Base-by-base conservation (phyloP, 345 rosid genomes). In the Bruguiera gymnorhiza region DNA sequence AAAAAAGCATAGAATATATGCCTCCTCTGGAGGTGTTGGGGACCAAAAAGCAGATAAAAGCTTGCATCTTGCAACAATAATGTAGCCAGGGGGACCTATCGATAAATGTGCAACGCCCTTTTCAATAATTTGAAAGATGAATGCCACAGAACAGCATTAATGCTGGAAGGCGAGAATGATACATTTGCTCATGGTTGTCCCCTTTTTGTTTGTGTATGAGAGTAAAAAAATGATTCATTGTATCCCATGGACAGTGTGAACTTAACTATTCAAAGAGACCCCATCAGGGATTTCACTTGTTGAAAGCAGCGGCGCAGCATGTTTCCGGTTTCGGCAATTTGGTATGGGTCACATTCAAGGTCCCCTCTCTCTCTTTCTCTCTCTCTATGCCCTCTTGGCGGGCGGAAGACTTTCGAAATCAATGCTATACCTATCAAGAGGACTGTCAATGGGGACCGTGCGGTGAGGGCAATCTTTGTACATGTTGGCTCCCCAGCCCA, bases 401-500 rank as follows among this genome's bases (percentile, higher is more conserved):
- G 60, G 62, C 58, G 68, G 70, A 66, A 46, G 43, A 18, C 63
- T 62, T 70, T 72, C 83, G 68, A 69, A 63, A 72, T 66, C 66
- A 57, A 8, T 58, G 19, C 51, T 76, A 20, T 70, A 37, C 73
- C 65, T 62, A n/a, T 27, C 29, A 31, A 23, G 27, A 39, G 26
- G 51, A 36, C 54, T 66, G 71, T 81, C 84, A 89, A 51, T 69
- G 84, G 39, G 92, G 86, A 82, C 86, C 88, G 10, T 80, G 77
- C 15, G 96, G 93, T 3, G 98, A 85, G n/a, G 96, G 83, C 78
- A 92, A 76, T 72, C 91, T 96, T 81, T 95, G 92, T 0, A 94
- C 98, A 16, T 90, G 99, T 65, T 95, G 96, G 80, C 98, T 86
- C 83, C 90, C 98, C 97, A 92, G 87, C 84, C 92, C 98, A 9